Evolutionary conservation across 2,329 filamentous ascomycete genomes (phyloP), one percentile per base, ranked within the genome.

Genomic region (Sporothrix luriei): DNA sequence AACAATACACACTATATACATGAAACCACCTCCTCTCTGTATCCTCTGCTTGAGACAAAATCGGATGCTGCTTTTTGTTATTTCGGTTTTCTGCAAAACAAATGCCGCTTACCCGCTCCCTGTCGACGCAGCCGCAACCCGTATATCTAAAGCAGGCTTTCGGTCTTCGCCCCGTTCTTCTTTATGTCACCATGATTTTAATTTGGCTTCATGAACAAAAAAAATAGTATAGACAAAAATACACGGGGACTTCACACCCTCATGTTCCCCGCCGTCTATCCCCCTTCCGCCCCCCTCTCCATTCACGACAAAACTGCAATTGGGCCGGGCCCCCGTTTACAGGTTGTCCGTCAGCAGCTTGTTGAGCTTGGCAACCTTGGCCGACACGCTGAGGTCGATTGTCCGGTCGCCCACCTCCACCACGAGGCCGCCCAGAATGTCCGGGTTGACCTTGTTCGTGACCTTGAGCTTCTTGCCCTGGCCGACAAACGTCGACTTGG

Each of bases 281-380:
- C 19, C 19, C 43, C 43, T 48, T 24, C 38, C 38, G 4, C 38
- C 38, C n/a, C 13, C 19, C 16, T n/a, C 29, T 19, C 19, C 55
- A 10, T 33, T 33, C 33, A 9, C 33, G 6, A 29, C 40, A 24
- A 65, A 10, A 33, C 33, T 21, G 40, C 26, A 1, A 11, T 38
- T n/a, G 9, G 9, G 33, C 33, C 19, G 9, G 9, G 11, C n/a
- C 21, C 38, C 26, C 75, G n/a, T 93, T 92, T 97, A 99, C 91
- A 99, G 86, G 82, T 91, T 87, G 84, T 99, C 95, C 76, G 88
- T 94, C 80, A 99, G 91, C 81, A 97, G 90, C 91, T 98, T 99
- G 92, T 99, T 99, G 88, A 99, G 92, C 89, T 93, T 97, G 81
- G 92, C 88, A 82, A 99, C 91, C 88, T 94, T 96, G 80, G 91